Evolutionary conservation across 2,329 filamentous ascomycete genomes (phyloP), one percentile per base, ranked within the genome.

Genomic region (Penicillium sp.): DNA sequence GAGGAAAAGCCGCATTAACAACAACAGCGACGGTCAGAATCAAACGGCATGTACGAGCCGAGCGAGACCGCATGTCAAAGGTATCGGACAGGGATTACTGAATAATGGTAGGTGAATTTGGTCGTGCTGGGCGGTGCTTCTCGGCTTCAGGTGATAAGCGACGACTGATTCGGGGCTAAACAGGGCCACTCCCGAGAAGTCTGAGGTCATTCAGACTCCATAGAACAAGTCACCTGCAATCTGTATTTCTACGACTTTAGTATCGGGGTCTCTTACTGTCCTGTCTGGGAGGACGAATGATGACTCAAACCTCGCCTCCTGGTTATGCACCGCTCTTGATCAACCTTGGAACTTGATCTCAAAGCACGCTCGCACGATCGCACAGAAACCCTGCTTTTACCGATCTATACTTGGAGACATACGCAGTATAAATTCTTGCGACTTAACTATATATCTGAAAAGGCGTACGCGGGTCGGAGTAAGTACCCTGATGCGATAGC

Each of bases 1-100:
- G 58, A 58, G 52, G 54, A 54, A 58, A 56, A 29, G 49, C 26
- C 26, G 45, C 52, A 51, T 56, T 29, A 57, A 47, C 53, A 58
- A 47, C 23, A 15, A n/a, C n/a, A 15, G 38, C 50, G 26, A 26
- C 26, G 26, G 26, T 26, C 26, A 26, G 26, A 26, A 26, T 26
- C 26, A 26, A 26, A 35, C 41, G 15, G 11, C 50, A 53, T 44
- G 31, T 9, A 15, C 29, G 17, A 52, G 31, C 21, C 38, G 50
- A 38, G 26, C 30, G 35, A 53, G 54, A 17, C 26, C 23, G 50
- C 55, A 57, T 52, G 56, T 30, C 31, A 21, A 26, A 35, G 7
- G 35, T 55, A 55, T 55, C 50, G 26, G 59, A 57, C 59, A 57
- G 48, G 48, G 47, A 52, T 56, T 35, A 52, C 31, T 38, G 26